Conservation (phyloP, 345 rosid species). For the Populus pruinosa region DNA sequence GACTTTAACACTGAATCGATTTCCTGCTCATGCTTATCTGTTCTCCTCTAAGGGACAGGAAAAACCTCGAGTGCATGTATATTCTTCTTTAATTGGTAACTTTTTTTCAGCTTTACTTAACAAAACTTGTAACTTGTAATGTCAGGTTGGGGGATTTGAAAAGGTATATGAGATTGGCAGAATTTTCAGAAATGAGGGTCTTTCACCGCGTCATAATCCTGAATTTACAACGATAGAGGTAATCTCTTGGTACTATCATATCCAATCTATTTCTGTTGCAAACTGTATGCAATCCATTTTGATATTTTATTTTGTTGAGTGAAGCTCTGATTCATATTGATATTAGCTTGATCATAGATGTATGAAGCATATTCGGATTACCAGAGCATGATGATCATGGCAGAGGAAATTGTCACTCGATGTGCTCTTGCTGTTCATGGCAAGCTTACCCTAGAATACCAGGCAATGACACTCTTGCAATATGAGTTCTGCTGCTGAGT, state of each 20-base stretch:
- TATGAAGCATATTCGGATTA: slow-evolving; percentile 95
- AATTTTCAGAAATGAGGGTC: slow-evolving; percentile 94
- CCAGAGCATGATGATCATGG: slow-evolving; percentile 86
- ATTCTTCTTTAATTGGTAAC: background rate
- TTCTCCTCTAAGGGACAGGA: too few relatives aligned
- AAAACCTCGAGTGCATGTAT: too few relatives aligned
- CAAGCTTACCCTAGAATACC: slow-evolving; percentile 74
- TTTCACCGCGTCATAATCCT: slow-evolving; percentile 97
- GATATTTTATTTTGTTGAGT: background rate
- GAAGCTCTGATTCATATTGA: slow-evolving; percentile 23
- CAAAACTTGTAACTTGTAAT: slow-evolving; percentile 20
- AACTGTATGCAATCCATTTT: background rate
- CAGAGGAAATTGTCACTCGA: slow-evolving; percentile 74
- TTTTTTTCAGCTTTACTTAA: slow-evolving; percentile 16
- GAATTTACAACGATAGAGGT: slow-evolving; percentile 99
- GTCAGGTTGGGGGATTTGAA: slow-evolving; percentile 97
- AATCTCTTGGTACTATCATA: slow-evolving; percentile 19
- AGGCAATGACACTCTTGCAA: slow-evolving; percentile 39
- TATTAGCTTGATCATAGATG: slow-evolving; percentile 55
- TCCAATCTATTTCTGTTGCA: background rate
- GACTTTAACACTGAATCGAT: background rate
- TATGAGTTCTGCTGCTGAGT: background rate
- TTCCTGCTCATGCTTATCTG: too few relatives aligned
- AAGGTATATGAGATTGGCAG: slow-evolving; percentile 95
- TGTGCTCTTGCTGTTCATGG: slow-evolving; percentile 82